Base-by-base conservation (phyloP, 371 early-diverging fungal species). In the Zopfochytrium polystomum region DNA sequence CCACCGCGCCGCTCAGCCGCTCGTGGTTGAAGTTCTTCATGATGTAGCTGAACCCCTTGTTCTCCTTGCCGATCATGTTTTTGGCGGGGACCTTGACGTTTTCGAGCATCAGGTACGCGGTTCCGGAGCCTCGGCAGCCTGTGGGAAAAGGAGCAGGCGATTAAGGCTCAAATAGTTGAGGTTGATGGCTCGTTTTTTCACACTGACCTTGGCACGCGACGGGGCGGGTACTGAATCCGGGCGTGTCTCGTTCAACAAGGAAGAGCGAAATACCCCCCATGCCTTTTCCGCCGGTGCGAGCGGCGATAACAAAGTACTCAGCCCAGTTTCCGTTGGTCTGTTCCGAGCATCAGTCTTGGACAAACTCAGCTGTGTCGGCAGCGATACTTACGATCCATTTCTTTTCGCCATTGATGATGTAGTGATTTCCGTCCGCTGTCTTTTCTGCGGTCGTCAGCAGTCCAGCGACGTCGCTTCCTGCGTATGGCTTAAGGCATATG, bases 151-250 rank as follows among this genome's bases (percentile, higher is more conserved):
- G n/a, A n/a, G n/a, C n/a, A n/a, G n/a, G n/a, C n/a, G n/a, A n/a
- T n/a, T n/a, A n/a, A n/a, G n/a, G n/a, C n/a, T n/a, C n/a, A n/a
- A n/a, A n/a, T n/a, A n/a, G n/a, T n/a, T n/a, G n/a, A n/a, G n/a
- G n/a, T n/a, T n/a, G n/a, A n/a, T n/a, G n/a, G n/a, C n/a, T n/a
- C n/a, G n/a, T n/a, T n/a, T 25, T 20, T 49, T 32, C n/a, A 18
- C n/a, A n/a, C n/a, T n/a, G n/a, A n/a, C n/a, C 60, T 31, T 50
- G 74, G 53, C 83, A 83, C 60, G 79, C 75, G 68, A 86, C 82
- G 2, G 70, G 67, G 60, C 78, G 81, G 34, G 83, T 77, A 30
- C 62, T 64, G 32, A 85, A 69, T 20, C 74, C 76, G 15, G 31
- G 49, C 15, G 51, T 60, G 3, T 53, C 54, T 15, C 71, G 64